Percentiles rank a stretch among this genome's conserved stretches.
Conservation (phyloP, 805 yeast species). For the Metschnikowia chrysomelidarum region DNA sequence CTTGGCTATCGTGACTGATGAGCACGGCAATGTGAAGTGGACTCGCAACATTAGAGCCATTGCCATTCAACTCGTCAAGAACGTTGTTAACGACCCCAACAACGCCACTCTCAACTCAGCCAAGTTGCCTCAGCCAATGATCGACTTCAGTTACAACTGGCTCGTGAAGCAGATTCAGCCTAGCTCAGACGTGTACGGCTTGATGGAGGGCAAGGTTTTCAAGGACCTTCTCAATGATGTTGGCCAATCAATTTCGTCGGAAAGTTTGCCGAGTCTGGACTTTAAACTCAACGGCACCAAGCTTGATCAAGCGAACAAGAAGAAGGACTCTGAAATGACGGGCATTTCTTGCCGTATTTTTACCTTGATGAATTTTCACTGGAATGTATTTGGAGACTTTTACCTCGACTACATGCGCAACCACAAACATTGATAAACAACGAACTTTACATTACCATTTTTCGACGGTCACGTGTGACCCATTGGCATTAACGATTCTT, state of each 20-base stretch:
- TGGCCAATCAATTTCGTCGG: conserved; percentile 9
- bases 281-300: conserved; percentile 7
- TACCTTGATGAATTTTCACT: conserved; percentile 71
- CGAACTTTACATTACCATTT: background rate
- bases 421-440: conserved; percentile 5
- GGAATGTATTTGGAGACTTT: conserved; percentile 77
- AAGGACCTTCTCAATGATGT: conserved; percentile 45
- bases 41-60: conserved; percentile 75
- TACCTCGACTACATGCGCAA: conserved; percentile 43
- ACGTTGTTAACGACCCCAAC: conserved; percentile 22
- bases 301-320: conserved; percentile 11
- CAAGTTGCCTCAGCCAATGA: conserved; percentile 36
- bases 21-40: conserved; percentile 87
- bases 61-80: conserved; percentile 62
- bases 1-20: conserved; percentile 77
- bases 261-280: conserved; percentile 3
- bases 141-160: conserved; percentile 74
- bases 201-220: conserved; percentile 68
- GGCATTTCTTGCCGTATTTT: conserved; percentile 58
- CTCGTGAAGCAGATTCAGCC: conserved; percentile 85
- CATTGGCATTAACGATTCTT: conserved; percentile 9
- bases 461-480: conserved; percentile 1
- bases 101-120: conserved; percentile 15
- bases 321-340: conserved; percentile 46
- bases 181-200: conserved; percentile 66